Percentiles rank a stretch among this genome's conserved stretches.
Conservation (phyloP, 495 filamentous ascomycete species). For the Podospora bellae-mahoneyi region DNA sequence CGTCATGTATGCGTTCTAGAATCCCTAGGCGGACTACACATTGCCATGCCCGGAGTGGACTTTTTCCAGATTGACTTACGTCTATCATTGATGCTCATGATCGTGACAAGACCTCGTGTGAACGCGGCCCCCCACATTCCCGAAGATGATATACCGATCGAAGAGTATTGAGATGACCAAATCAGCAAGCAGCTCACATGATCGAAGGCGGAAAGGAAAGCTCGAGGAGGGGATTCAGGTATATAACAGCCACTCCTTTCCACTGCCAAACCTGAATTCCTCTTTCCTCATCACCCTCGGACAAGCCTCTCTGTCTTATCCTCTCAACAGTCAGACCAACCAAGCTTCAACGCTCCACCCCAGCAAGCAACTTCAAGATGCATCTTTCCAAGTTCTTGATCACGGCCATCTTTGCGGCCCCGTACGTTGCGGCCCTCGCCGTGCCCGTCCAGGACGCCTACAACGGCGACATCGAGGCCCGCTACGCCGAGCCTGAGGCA, state of each 20-base stretch:
- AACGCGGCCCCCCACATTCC: background rate
- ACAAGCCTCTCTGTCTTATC: background rate
- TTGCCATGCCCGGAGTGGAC: background rate
- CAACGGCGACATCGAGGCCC: slow-evolving; percentile 10
- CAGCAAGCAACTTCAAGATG: slow-evolving; percentile 12
- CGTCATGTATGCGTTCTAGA: background rate
- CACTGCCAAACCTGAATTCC: background rate
- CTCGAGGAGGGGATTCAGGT: background rate
- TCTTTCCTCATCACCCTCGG: background rate
- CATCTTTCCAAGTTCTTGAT: slow-evolving; percentile 22
- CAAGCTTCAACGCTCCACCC: slow-evolving; percentile 7
- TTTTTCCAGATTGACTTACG: background rate
- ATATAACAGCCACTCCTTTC: background rate
- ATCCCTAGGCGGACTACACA: background rate
- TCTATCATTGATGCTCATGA: background rate
- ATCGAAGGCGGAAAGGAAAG: no score
- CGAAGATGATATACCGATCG: background rate
- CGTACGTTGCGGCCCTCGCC: slow-evolving; percentile 22
- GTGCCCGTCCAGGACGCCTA: slow-evolving; percentile 13
- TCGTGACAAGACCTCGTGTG: background rate
- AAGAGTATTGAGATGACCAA: background rate
- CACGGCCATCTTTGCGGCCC: slow-evolving; percentile 20
- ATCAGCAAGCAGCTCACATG: no score
- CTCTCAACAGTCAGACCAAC: background rate
- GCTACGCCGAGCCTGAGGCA: slow-evolving; percentile 11